Evolutionary conservation across 305 asterid species (phyloP), one percentile per base, ranked within the genome.

Genomic region (Fraxinus ornus): DNA sequence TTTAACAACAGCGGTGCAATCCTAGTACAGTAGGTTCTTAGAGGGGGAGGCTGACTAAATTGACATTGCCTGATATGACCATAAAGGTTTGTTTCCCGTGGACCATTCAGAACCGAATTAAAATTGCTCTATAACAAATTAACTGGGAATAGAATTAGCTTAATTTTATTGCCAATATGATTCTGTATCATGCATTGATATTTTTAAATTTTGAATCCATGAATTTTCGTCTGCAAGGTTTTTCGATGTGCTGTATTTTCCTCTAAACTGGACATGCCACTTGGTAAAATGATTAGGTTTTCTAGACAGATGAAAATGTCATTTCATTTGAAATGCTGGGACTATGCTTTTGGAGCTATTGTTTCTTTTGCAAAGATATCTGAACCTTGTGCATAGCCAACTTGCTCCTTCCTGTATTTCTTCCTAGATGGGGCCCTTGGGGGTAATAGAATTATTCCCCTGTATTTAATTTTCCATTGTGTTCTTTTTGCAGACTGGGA

Each of bases 401-500:
- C 39, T 49, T 55, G 9, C 39, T 64, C 64, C 36, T 47, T 82
- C 81, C 39, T 17, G 73, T 62, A 68, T 77, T 1, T 68, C 5
- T 81, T 82, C 44, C 36, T 78, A 22, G 39, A 26, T 68, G 62
- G 39, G 75, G n/a, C 35, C 21, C 22, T 35, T 75, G 72, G 36
- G 74, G 21, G 19, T 28, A 72, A 44, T 76, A 17, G 66, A 57
- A 30, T 79, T 44, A 80, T 72, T 73, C 19, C 24, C 70, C 77
- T 52, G 3, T 41, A 57, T 9, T 84, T 79, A 55, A 79, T 68
- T 64, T 74, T 75, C 70, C 64, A 64, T 39, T 68, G 19, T 78
- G 33, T 85, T 32, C 2, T 76, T 76, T 86, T 83, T 83, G 81
- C 92, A 95, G 98, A 83, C 80, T 73, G 91, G 87, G 81, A 89